Evolutionary conservation across 805 yeast species (phyloP), one percentile per base, ranked within the genome.

Genomic region (Cyberlindnera subsufficiens): DNA sequence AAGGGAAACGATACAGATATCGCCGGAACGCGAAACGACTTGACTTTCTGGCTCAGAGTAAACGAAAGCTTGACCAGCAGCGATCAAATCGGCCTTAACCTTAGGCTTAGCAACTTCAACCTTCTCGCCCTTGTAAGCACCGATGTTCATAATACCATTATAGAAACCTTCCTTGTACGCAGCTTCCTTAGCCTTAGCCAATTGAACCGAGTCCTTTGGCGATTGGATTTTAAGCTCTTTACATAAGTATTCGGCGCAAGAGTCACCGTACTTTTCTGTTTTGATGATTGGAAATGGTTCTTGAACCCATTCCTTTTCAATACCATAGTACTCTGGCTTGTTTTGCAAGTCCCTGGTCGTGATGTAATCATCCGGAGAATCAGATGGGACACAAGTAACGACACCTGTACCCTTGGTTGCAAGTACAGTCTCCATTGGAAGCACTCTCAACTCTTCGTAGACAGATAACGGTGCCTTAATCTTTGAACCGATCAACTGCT

Each of bases 401-500:
- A 93, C 97, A 72, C 98, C 99, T 37, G 98, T 93, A 77, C 99
- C 99, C 72, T 93, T 93, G 43, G 80, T 74, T 33, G 96, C 95
- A 64, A 91, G 74, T 43, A 93, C 91, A 32, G 97, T 88, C 67
- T 91, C 98, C 99, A 93, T 93, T 54, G 99, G 99, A 52, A 93
- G 75, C 44, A 93, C 84, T 57, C 93, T 76, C 52, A 93, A 71
- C 54, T 82, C 78, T 41, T 77, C 69, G 63, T 80, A 71, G 18
- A 72, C 73, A 11, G 96, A 78, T 53, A 85, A 69, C 42, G 98
- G 98, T 30, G 98, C 95, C 53, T 71, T 67, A 58, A 93, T 85
- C 68, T 80, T 80, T 35, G 97, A 79, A 35, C 99, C 99, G 56
- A 93, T 74, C 55, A 93, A 76, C 42, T 71, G 70, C 32, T 74